Percentiles rank a stretch among this genome's conserved stretches.
Evolutionary conservation across 2,329 filamentous ascomycete genomes (phyloP).

Genomic region (Macrophomina phaseolina): DNA sequence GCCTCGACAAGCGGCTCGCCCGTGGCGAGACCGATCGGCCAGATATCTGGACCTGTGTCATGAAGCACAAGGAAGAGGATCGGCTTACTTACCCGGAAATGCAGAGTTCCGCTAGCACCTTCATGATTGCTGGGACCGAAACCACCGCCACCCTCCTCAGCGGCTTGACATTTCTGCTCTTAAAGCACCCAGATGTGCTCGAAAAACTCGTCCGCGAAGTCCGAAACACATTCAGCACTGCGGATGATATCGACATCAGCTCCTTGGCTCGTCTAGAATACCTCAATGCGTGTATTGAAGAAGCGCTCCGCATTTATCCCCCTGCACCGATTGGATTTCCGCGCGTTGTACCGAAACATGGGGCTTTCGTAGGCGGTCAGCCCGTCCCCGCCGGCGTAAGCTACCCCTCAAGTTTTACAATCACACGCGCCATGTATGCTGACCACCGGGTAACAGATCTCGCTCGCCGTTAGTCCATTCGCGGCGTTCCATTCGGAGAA

Average conservation of each 20-base stretch:
- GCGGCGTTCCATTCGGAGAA: conserved; percentile 24
- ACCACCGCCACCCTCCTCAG: conserved; percentile 6
- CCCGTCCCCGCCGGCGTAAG: conserved; percentile 42
- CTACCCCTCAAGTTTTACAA: background rate
- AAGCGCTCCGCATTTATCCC: conserved; percentile 50
- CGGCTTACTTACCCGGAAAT: background rate
- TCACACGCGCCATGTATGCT: too few species aligned
- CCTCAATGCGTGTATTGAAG: conserved; percentile 49
- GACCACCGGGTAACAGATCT: conserved; percentile 15
- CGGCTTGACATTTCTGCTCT: conserved; percentile 39
- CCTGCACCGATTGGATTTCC: conserved; percentile 45
- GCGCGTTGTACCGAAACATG: conserved; percentile 41
- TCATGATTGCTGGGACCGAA: conserved; percentile 10
- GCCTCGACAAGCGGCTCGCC: background rate
- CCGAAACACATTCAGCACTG: conserved; percentile 34
- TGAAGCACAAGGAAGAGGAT: background rate
- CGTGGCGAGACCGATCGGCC: background rate
- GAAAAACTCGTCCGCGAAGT: conserved; percentile 39
- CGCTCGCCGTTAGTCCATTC: conserved; percentile 20
- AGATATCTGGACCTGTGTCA: conserved; percentile 1
- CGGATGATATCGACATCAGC: conserved; percentile 44
- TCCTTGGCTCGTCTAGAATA: conserved; percentile 40
- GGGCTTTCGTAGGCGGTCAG: conserved; percentile 44
- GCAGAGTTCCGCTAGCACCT: conserved; percentile 1
- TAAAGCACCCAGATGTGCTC: conserved; percentile 36